Base-by-base conservation (phyloP, 768 basidiomycete genomes). In the Tylopilus cervinicoccineus region DNA sequence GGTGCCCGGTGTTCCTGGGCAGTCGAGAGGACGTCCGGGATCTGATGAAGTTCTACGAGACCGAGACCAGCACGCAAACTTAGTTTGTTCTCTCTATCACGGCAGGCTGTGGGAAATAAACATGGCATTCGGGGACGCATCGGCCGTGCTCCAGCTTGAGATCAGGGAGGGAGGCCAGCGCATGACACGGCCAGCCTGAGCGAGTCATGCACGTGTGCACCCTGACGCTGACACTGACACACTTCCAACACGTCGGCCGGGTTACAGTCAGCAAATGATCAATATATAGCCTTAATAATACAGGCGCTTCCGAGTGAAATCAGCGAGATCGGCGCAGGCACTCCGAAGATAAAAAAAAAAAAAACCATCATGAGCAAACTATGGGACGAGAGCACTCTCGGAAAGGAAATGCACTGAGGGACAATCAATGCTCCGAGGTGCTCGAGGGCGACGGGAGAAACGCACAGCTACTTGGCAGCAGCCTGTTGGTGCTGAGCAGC, bases 1-100 rank as follows among this genome's bases (percentile, higher is more conserved):
- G 96, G 27, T 89, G 87, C 71, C 76, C 95, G 5, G 88, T 98
- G 22, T 99, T 93, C 75, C 73, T 99, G 24, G 96, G 96, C 23
- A 88, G 85, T 67, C 84, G 81, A 61, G 94, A 98, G 47, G 96
- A 99, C 63, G 93, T 99, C 27, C 71, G 78, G 62, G 96, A 99
- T 65, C 56, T 98, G 59, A 78, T 86, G 68, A 91, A 83, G 74
- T 95, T 88, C 69, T 94, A 92, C 71, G 76, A 81, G 56, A 51
- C 57, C 19, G 67, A 67, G n/a, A 41, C 49, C 24, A 56, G 55
- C 26, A 24, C 51, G n/a, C 45, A 57, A 38, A 34, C 27, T 23
- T 60, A 56, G 26, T 26, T 48, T 11, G 37, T 26, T 36, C 14
- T 54, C 50, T 57, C 54, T 50, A 44, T 26, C 50, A 19, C 20